A percentile compares a stretch with the other conserved stretches of the same genome.
Evolutionary conservation across 2,329 filamentous ascomycete species (phyloP).

Genomic region (Colletotrichum sp.): DNA sequence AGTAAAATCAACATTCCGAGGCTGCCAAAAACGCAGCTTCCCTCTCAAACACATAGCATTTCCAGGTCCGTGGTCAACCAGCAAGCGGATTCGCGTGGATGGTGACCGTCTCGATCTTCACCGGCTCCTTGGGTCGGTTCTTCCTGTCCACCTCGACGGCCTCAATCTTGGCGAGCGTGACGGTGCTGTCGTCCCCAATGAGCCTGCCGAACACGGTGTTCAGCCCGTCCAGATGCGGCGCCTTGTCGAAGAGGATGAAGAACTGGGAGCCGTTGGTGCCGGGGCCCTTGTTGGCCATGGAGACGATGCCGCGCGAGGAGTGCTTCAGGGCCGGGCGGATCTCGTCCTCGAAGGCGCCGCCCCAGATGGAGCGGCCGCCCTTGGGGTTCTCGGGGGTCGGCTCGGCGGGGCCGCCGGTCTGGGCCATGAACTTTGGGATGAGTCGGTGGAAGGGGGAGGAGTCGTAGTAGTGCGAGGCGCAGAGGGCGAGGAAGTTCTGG

Average conservation of each 20-base stretch:
- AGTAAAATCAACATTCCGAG: background rate
- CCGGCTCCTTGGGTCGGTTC: slow-evolving; percentile 70
- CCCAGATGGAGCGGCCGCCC: slow-evolving; percentile 76
- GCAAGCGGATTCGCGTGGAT: slow-evolving; percentile 84
- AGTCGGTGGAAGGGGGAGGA: slow-evolving; percentile 79
- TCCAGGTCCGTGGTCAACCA: slow-evolving; percentile 40
- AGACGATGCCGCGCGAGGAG: slow-evolving; percentile 71
- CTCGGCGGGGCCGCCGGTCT: slow-evolving; percentile 70
- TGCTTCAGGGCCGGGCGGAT: slow-evolving; percentile 74
- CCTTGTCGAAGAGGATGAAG: slow-evolving; percentile 79
- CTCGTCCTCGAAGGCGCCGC: slow-evolving; percentile 78
- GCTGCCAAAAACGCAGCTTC: background rate
- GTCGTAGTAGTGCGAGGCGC: slow-evolving; percentile 80
- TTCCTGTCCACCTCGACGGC: slow-evolving; percentile 78
- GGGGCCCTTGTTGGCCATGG: slow-evolving; percentile 81
- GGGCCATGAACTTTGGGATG: slow-evolving; percentile 82
- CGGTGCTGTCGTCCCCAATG: slow-evolving; percentile 66
- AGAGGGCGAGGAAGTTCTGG: slow-evolving; percentile 87
- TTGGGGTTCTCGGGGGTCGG: slow-evolving; percentile 66
- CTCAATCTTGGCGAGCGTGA: slow-evolving; percentile 75
- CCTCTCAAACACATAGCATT: background rate
- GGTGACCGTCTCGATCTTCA: slow-evolving; percentile 71
- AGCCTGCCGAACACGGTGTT: slow-evolving; percentile 86
- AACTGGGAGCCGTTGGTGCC: slow-evolving; percentile 81
- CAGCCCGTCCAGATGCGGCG: slow-evolving; percentile 81